phyloP scores from a whole-genome alignment of 768 basidiomycete species.

The Podaxis pistillaris region DNA sequence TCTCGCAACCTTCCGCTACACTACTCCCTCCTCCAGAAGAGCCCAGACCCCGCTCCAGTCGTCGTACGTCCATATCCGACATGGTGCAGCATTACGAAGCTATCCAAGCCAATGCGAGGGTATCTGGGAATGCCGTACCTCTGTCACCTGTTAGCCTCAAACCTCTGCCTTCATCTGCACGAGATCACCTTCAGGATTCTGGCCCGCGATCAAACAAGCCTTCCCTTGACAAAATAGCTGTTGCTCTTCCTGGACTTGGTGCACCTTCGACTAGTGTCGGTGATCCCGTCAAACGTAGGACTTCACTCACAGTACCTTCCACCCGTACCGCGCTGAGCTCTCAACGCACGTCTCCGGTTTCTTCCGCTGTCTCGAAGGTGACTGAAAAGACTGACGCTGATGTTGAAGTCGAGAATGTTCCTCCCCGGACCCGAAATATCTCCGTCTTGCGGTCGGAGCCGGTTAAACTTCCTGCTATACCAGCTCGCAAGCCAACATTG shows the following conservation, averaged over 20 bases:
- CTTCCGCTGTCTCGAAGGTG: background rate
- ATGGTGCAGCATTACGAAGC: slow-evolving; percentile 85
- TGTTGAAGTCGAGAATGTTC: slow-evolving; percentile 19
- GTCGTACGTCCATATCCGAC: slow-evolving; percentile 77
- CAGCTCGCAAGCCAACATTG: slow-evolving; percentile 12
- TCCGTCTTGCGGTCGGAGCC: slow-evolving; percentile 10
- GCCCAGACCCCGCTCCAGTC: slow-evolving; percentile 34
- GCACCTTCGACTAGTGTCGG: slow-evolving; percentile 1
- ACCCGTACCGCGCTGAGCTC: background rate
- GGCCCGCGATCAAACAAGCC: background rate
- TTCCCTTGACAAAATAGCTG: slow-evolving; percentile 1
- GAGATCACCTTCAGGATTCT: slow-evolving; percentile 3
- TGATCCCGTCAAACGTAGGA: slow-evolving; percentile 6
- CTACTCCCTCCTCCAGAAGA: slow-evolving; percentile 52
- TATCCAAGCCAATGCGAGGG: slow-evolving; percentile 32
- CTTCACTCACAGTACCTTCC: slow-evolving; percentile 4
- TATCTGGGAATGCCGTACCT: background rate
- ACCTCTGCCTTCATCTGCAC: background rate
- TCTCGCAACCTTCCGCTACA: slow-evolving; percentile 31
- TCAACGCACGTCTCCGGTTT: background rate
- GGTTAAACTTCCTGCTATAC: slow-evolving; percentile 12
- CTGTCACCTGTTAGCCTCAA: slow-evolving; percentile 21
- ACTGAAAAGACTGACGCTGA: background rate
- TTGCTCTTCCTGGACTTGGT: slow-evolving; percentile 8
- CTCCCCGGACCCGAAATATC: slow-evolving; percentile 22